Evolutionary conservation across 345 rosid species (phyloP).

Genomic region (Murraya koenigii): DNA sequence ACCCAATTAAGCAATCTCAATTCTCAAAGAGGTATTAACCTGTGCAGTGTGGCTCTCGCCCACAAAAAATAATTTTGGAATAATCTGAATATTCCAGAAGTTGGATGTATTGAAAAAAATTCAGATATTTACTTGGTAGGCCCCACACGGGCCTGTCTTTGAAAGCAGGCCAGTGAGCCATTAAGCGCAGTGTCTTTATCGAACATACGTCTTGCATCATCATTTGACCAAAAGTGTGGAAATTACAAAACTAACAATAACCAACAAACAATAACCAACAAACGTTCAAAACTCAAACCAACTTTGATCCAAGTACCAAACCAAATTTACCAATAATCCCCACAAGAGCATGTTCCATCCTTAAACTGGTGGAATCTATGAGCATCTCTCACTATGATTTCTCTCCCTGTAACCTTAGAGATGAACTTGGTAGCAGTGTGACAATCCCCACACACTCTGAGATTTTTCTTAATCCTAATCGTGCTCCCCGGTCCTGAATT

Average conservation of each 20-base stretch:
- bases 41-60: neutral
- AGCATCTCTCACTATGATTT: conserved; percentile 43
- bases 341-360: conserved; percentile 40
- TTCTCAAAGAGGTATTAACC: too few relatives aligned
- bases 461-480: conserved; percentile 39
- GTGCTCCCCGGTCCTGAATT: conserved; percentile 29
- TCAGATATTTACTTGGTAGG: neutral
- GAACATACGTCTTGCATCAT: neutral
- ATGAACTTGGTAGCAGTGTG: conserved; percentile 33
- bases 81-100: neutral
- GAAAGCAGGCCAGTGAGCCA: neutral
- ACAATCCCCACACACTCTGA: conserved; percentile 39
- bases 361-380: conserved; percentile 42
- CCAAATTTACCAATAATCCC: conserved; percentile 35
- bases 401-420: conserved; percentile 34
- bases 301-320: neutral
- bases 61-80: neutral
- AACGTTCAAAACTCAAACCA: neutral
- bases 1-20: neutral
- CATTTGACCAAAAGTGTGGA: neutral
- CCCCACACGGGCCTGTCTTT: conserved; percentile 9
- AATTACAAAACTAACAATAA: neutral
- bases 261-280: neutral
- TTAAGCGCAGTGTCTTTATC: too few relatives aligned
- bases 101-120: neutral